Evolutionary conservation across 208 protist genomes (phyloP).

Genomic region (Trypanosoma avium): DNA sequence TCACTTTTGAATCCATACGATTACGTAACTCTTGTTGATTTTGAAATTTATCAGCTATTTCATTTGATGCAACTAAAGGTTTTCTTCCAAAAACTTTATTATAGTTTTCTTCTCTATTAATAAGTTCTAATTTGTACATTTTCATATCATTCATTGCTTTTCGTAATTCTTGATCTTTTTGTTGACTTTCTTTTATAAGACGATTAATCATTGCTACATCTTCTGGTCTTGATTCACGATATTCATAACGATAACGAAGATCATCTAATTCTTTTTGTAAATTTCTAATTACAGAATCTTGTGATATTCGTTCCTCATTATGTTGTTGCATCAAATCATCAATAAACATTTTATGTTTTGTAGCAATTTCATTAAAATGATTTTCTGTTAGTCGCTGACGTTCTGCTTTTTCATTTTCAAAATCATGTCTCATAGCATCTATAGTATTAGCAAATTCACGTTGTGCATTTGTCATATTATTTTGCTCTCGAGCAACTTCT

Average conservation of each 20-base stretch:
- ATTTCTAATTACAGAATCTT: conserved; percentile 39
- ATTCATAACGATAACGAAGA: conserved; percentile 88
- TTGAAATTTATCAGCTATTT: conserved; percentile 8
- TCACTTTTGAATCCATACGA: too few species aligned
- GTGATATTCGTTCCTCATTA: conserved; percentile 31
- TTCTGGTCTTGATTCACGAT: conserved; percentile 87
- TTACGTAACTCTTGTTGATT: neutral
- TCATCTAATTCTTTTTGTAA: conserved; percentile 48
- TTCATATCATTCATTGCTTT: conserved; percentile 90
- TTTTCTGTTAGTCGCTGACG: conserved; percentile 4
- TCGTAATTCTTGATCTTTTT: conserved; percentile 67
- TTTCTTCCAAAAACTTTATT: conserved; percentile 91
- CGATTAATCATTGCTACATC: conserved; percentile 89
- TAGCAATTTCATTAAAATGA: conserved; percentile 26
- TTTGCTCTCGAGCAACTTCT: conserved; percentile 32
- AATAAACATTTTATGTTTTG: conserved; percentile 42
- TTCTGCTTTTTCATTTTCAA: conserved; percentile 12
- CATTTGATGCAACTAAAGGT: conserved; percentile 41
- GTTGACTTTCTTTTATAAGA: conserved; percentile 72
- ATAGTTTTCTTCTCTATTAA: conserved; percentile 95
- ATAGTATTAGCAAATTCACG: conserved; percentile 5
- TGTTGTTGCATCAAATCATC: conserved; percentile 58
- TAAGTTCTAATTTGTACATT: conserved; percentile 93
- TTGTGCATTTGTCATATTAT: conserved; percentile 16
- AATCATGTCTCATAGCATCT: conserved; percentile 21